Percentiles rank a stretch among this genome's conserved stretches.
These are phyloP conservation scores for Bisporella sp. DNA, from an alignment of 2,329 filamentous ascomycete species.

Conservation along the genomic window DNA sequence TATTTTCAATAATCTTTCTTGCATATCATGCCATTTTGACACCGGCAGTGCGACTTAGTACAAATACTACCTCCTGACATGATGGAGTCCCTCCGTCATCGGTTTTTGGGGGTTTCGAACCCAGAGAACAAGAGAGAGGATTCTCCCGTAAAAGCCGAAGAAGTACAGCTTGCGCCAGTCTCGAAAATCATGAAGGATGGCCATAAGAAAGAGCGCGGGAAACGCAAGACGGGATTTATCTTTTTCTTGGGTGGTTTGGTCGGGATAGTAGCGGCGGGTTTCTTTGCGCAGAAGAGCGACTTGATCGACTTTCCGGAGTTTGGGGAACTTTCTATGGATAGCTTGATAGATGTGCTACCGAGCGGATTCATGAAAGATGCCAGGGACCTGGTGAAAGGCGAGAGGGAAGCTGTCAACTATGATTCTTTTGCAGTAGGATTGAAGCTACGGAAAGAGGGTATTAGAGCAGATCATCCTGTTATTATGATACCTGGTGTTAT, in stretches of 20 bases:
- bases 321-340: slow-evolving; percentile 73
- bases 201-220: slow-evolving; percentile 25
- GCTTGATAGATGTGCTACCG: slow-evolving; percentile 79
- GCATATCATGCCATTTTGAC: no score
- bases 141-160: slow-evolving; percentile 27
- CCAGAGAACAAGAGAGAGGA: slow-evolving; percentile 8
- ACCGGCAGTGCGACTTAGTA: no score
- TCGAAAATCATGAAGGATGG: slow-evolving; percentile 33
- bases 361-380: slow-evolving; percentile 81
- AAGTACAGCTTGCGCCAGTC: slow-evolving; percentile 44
- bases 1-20: no score
- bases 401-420: slow-evolving; percentile 82
- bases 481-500: slow-evolving; percentile 98
- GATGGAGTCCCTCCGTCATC: slow-evolving; percentile 20
- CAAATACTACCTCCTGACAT: background rate
- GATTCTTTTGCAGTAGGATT: slow-evolving; percentile 90
- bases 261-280: slow-evolving; percentile 78
- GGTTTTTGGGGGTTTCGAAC: slow-evolving; percentile 12
- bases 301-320: slow-evolving; percentile 73
- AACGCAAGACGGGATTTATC: slow-evolving; percentile 69
- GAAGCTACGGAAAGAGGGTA: slow-evolving; percentile 73
- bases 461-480: slow-evolving; percentile 76
- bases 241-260: slow-evolving; percentile 87
- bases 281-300: slow-evolving; percentile 85
- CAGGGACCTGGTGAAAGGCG: slow-evolving; percentile 78